Base-by-base conservation (phyloP, 148 eudicot genomes). In the Rhododendron molle region DNA sequence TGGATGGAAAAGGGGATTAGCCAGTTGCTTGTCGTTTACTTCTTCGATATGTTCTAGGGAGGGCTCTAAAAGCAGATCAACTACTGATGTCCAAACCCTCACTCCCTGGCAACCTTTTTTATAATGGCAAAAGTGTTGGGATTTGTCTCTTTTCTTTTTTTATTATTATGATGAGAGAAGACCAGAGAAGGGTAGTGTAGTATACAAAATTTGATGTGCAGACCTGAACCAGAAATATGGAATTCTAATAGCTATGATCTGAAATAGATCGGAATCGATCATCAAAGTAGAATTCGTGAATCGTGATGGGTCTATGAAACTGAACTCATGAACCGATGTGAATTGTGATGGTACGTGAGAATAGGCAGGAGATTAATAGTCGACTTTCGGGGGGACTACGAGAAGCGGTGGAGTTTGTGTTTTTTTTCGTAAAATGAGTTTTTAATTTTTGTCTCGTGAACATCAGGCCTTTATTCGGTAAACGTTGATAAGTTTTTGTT, bases 21-120 rank as follows among this genome's bases (percentile, higher is more conserved):
- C 69, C 47, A 78, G 65, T 83, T 50, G 16, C 79, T 36, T 83
- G 85, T 73, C 18, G 23, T 69, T 83, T 16, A 50, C 80, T 30
- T 23, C 69, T 83, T 83, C 85, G 80, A 83, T 83, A 26, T 49
- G 47, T 73, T 73, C 80, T 46, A 49, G 67, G n/a, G n/a, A n/a
- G n/a, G 80, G 80, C 73, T 67, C 11, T 26, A 26, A 58, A 14
- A 15, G 76, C 40, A 71, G 76, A 71, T 32, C 76, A 71, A 71
- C 76, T 10, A 65, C 72, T 65, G 10, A 4, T 16, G 7, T 20
- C 65, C 73, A 11, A 10, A 67, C 73, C 11, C 34, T 67, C 73
- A 26, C 72, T 65, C 10, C 72, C 14, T 26, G 72, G 72, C 32
- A 26, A 67, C 32, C 43, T 40, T 40, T 67, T 65, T 65, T 65